phyloP scores from a whole-genome alignment of 768 basidiomycete genomes.

The Boletus edulis region DNA sequence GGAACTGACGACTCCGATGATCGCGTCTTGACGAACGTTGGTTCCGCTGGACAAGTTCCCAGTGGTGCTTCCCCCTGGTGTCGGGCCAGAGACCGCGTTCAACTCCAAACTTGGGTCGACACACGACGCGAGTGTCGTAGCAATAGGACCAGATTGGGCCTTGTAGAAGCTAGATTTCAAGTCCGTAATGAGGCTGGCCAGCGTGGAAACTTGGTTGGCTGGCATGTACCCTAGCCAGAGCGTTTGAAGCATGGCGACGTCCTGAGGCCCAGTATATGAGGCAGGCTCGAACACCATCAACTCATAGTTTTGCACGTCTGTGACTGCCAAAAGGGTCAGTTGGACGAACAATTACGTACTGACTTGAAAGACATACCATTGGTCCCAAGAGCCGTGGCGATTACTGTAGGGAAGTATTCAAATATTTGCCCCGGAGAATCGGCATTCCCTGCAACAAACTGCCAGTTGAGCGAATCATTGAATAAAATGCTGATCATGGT shows the following conservation, averaged over 20 bases:
- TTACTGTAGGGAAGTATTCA: constrained; percentile 56
- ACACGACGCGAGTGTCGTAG: constrained; percentile 56
- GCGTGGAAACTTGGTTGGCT: constrained; percentile 45
- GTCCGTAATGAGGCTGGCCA: constrained; percentile 64
- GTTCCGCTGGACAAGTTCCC: constrained; percentile 28
- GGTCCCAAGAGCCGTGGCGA: constrained; percentile 46
- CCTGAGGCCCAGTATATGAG: constrained; percentile 46
- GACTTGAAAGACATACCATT: constrained; percentile 30
- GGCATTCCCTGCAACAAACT: constrained; percentile 55
- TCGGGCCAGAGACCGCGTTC: constrained; percentile 42
- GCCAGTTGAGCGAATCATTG: constrained; percentile 60
- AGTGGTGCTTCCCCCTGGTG: constrained; percentile 21
- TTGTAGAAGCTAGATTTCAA: constrained; percentile 65
- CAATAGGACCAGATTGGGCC: constrained; percentile 41
- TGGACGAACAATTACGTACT: constrained; percentile 15
- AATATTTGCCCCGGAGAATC: constrained; percentile 77
- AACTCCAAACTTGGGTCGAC: constrained; percentile 71
- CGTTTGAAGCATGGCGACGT: constrained; percentile 57
- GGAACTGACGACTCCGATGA: constrained; percentile 86
- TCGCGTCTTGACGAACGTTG: constrained; percentile 67
- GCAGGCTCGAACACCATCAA: constrained; percentile 69
- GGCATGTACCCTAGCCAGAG: constrained; percentile 75
- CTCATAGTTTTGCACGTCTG: constrained; percentile 48
- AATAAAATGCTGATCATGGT: constrained; percentile 67
- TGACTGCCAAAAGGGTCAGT: constrained; percentile 33